Conservation (phyloP, 768 basidiomycete genomes). For the Russula olivacea region DNA sequence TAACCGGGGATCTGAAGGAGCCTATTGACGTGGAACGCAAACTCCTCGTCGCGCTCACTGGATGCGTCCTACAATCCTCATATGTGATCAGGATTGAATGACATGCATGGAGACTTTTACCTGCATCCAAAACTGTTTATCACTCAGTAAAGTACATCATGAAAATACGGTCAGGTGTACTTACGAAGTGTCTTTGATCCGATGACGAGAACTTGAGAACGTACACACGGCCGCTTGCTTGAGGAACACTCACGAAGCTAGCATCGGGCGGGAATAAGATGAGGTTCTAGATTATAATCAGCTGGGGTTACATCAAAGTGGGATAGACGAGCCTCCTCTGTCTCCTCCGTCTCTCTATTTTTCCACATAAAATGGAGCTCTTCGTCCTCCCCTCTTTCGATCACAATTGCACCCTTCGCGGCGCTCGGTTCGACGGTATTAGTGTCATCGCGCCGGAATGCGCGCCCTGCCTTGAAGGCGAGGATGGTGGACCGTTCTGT, state of each 20-base stretch:
- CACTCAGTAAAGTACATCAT: background rate
- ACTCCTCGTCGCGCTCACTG: conserved; percentile 61
- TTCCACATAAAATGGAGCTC: conserved; percentile 78
- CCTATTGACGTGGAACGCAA: conserved; percentile 64
- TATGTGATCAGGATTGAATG: background rate
- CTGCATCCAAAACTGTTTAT: conserved; percentile 79
- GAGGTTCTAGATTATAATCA: conserved; percentile 51
- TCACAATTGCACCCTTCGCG: conserved; percentile 66
- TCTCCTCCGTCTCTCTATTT: conserved; percentile 53
- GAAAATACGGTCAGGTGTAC: conserved; percentile 27
- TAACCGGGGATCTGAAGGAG: conserved; percentile 62
- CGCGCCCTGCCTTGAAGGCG: conserved; percentile 67
- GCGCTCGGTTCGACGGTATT: conserved; percentile 63
- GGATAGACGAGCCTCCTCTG: conserved; percentile 50
- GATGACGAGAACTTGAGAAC: conserved; percentile 91
- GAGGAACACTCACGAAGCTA: conserved; percentile 65
- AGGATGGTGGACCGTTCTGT: conserved; percentile 30
- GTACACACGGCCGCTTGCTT: conserved; percentile 68
- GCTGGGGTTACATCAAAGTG: background rate
- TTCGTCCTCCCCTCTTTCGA: conserved; percentile 67
- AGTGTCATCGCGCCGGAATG: conserved; percentile 58
- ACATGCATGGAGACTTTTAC: conserved; percentile 34
- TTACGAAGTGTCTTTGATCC: conserved; percentile 82
- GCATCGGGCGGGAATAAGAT: conserved; percentile 88
- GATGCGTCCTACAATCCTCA: conserved; percentile 52